Evolutionary conservation across 73 alveolate species (phyloP).

Genomic region (Tetrahymena thermophila): DNA sequence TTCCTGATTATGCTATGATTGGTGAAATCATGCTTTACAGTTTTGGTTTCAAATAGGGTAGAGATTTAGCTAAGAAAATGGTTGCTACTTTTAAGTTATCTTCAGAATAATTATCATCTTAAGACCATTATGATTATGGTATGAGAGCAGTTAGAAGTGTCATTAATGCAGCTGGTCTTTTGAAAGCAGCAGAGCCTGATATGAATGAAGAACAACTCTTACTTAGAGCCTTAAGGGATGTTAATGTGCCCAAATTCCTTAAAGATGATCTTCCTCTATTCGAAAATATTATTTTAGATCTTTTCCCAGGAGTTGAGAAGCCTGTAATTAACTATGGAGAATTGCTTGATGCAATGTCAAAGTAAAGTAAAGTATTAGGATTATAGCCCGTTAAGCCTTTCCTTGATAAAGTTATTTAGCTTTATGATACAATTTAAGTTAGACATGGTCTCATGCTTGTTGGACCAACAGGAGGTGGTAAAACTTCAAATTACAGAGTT

Average conservation of each 20-base stretch:
- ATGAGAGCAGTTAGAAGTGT: slow-evolving; percentile 97
- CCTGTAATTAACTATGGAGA: slow-evolving; percentile 86
- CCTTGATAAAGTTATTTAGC: slow-evolving; percentile 90
- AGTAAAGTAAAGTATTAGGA: slow-evolving; percentile 67
- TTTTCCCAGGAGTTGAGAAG: slow-evolving; percentile 97
- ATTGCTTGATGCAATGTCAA: slow-evolving; percentile 58
- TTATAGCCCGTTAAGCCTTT: slow-evolving; percentile 88
- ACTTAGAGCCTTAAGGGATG: slow-evolving; percentile 97
- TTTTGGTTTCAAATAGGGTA: slow-evolving; percentile 78
- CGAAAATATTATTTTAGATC: slow-evolving; percentile 94
- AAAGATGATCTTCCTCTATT: slow-evolving; percentile 98
- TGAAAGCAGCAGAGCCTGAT: slow-evolving; percentile 81
- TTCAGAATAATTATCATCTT: slow-evolving; percentile 89
- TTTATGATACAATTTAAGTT: slow-evolving; percentile 94
- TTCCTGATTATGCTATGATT: slow-evolving; percentile 93
- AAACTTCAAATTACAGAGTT: slow-evolving; percentile 79
- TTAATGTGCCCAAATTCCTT: slow-evolving; percentile 96
- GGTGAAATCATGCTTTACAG: slow-evolving; percentile 95
- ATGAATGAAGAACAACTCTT: slow-evolving; percentile 91
- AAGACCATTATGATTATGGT: slow-evolving; percentile 95
- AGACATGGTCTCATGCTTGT: slow-evolving; percentile 96
- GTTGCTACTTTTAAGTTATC: slow-evolving; percentile 84
- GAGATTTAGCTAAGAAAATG: slow-evolving; percentile 85
- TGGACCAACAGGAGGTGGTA: slow-evolving; percentile 98
- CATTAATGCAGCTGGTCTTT: slow-evolving; percentile 85